These are phyloP conservation scores for Fusarium newnesense DNA, from an alignment of 2,329 filamentous ascomycete genomes.

Conservation along the genomic window DNA sequence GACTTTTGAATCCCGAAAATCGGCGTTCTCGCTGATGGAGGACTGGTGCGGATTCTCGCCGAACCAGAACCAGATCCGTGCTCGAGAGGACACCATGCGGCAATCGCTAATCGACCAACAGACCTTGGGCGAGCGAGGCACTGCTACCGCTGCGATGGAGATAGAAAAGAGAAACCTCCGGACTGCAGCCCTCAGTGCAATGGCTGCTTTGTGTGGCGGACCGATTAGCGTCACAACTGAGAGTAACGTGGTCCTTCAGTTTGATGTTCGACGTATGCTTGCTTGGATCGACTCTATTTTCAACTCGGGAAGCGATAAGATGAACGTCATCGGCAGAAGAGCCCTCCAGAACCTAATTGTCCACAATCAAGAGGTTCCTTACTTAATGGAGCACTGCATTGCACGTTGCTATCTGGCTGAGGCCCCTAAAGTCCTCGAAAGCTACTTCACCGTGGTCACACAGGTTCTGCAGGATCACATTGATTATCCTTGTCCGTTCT, in stretches of 20 bases:
- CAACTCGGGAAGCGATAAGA: constrained; percentile 88
- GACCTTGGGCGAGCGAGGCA: constrained; percentile 77
- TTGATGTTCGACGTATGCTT: constrained; percentile 92
- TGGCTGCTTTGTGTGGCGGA: constrained; percentile 90
- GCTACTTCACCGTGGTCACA: constrained; percentile 93
- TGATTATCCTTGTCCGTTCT: constrained; percentile 87
- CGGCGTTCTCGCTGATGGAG: constrained; percentile 96
- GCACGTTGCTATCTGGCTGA: constrained; percentile 89
- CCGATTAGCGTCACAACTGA: constrained; percentile 90
- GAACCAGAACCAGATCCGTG: constrained; percentile 83
- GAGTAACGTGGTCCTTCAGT: constrained; percentile 86
- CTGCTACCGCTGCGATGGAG: constrained; percentile 88
- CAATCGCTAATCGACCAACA: constrained; percentile 86
- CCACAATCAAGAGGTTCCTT: constrained; percentile 88
- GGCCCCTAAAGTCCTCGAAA: constrained; percentile 84
- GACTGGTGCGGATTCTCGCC: constrained; percentile 99
- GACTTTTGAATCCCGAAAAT: constrained; percentile 95
- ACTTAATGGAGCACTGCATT: constrained; percentile 89
- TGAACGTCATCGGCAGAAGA: constrained; percentile 87
- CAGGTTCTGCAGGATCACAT: constrained; percentile 85
- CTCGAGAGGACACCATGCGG: constrained; percentile 87
- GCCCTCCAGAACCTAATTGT: constrained; percentile 90
- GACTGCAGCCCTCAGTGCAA: constrained; percentile 90
- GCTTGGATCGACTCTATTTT: constrained; percentile 97
- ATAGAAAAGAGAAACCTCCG: constrained; percentile 95